phyloP scores from a whole-genome alignment of 495 filamentous ascomycete species.

The Neurospora tetrasperma region DNA sequence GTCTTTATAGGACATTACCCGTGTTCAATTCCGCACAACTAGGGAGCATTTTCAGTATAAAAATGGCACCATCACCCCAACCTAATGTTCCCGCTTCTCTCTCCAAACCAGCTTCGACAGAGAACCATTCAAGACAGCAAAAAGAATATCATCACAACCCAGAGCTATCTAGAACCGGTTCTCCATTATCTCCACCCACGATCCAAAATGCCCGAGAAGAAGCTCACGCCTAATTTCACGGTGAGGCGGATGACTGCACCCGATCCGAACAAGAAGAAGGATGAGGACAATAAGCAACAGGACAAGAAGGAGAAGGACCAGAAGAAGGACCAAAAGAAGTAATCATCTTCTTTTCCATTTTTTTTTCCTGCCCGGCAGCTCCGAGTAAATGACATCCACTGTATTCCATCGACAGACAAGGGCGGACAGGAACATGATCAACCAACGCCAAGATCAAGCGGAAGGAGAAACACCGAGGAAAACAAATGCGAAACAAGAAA shows the following conservation, averaged over 20 bases:
- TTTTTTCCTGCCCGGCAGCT: neutral
- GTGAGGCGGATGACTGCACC: neutral
- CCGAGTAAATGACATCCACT: neutral
- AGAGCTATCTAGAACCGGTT: neutral
- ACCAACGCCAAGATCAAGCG: neutral
- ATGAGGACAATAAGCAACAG: neutral
- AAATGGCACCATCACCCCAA: neutral
- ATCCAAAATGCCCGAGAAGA: neutral
- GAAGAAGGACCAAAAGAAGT: neutral
- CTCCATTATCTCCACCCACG: neutral
- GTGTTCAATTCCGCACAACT: neutral
- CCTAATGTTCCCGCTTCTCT: neutral
- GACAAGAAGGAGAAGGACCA: neutral
- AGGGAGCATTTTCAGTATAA: neutral
- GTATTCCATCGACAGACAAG: neutral
- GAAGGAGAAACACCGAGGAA: neutral
- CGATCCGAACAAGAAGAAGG: neutral
- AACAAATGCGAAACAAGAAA: neutral
- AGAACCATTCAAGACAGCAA: neutral
- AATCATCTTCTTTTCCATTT: neutral
- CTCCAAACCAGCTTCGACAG: neutral
- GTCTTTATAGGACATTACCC: neutral
- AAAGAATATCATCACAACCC: neutral
- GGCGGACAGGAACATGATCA: neutral
- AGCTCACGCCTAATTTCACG: neutral